phyloP scores from a whole-genome alignment of 1,284 basidiomycete species.

The Cryptococcus sp. region DNA sequence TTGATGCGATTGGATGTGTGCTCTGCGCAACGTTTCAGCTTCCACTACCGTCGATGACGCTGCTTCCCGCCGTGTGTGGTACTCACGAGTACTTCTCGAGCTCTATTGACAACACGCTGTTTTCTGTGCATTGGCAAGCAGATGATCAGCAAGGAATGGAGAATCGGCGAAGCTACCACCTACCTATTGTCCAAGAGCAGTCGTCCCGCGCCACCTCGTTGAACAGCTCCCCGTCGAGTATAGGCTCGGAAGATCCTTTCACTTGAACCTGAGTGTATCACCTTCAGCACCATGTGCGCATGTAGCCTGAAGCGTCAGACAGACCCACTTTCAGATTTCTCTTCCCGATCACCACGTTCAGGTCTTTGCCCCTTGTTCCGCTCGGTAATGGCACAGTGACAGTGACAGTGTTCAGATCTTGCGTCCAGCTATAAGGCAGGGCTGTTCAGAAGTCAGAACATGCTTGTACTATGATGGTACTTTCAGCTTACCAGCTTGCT shows the following conservation, averaged over 20 bases:
- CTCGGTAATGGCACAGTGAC: conserved; percentile 79
- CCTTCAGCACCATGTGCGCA: not conserved
- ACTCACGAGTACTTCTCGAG: conserved; percentile 52
- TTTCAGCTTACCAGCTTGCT: conserved; percentile 74
- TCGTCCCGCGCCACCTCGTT: conserved; percentile 94
- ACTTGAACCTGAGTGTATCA: conserved; percentile 63
- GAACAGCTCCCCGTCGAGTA: conserved; percentile 87
- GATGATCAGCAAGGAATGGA: not conserved
- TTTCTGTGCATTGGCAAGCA: conserved; percentile 26
- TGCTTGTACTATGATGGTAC: conserved; percentile 4
- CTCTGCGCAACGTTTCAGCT: conserved; percentile 41
- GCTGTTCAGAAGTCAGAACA: conserved; percentile 54
- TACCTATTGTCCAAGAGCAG: conserved; percentile 94
- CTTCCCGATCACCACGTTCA: conserved; percentile 75
- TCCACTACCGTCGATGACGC: not conserved
- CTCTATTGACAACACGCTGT: conserved; percentile 47
- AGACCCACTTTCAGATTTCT: conserved; percentile 66
- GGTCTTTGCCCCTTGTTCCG: conserved; percentile 79
- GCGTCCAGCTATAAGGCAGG: conserved; percentile 90
- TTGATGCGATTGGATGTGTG: conserved; percentile 55
- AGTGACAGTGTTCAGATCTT: conserved; percentile 85
- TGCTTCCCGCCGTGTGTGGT: not conserved
- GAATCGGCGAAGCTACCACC: conserved; percentile 34
- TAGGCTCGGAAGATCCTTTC: conserved; percentile 74
- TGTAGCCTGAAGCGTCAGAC: not conserved